Evolutionary conservation across 2,329 filamentous ascomycete species (phyloP).

Genomic region (Xylogone sp.): DNA sequence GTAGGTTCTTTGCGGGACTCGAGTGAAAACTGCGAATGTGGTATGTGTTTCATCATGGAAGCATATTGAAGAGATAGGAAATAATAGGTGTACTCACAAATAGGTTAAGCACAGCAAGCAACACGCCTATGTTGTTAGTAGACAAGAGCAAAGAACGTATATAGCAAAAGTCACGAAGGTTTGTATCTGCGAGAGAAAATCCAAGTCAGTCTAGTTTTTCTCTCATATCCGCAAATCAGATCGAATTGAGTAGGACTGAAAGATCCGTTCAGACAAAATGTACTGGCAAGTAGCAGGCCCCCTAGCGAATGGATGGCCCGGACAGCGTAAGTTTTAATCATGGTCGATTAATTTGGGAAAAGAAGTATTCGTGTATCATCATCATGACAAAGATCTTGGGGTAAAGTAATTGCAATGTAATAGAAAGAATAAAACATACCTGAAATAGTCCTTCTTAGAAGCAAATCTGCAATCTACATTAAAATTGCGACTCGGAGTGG

Average conservation of each 20-base stretch:
- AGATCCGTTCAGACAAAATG: constrained; percentile 65
- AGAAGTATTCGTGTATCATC: constrained; percentile 74
- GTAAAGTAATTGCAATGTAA: neutral
- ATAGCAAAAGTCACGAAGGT: neutral
- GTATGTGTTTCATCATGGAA: constrained; percentile 70
- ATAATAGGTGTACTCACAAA: constrained; percentile 7
- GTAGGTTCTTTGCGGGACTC: constrained; percentile 65
- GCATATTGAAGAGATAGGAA: constrained; percentile 12
- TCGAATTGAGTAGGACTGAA: neutral
- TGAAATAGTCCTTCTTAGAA: neutral
- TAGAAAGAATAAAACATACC: constrained; percentile 1
- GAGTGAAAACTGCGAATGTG: constrained; percentile 89
- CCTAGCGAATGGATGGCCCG: constrained; percentile 55
- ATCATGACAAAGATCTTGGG: constrained; percentile 49
- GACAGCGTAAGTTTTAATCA: constrained; percentile 70
- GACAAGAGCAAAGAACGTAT: no score
- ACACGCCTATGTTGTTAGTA: neutral
- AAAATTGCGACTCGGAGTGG: neutral
- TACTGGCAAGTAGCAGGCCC: constrained; percentile 91
- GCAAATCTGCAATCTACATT: neutral
- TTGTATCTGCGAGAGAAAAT: neutral
- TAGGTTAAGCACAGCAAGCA: constrained; percentile 4
- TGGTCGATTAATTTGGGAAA: constrained; percentile 86
- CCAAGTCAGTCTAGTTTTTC: neutral
- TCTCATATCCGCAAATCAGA: neutral